Evolutionary conservation across 2,329 filamentous ascomycete genomes (phyloP).

Genomic region (Aspergillus udagawae): DNA sequence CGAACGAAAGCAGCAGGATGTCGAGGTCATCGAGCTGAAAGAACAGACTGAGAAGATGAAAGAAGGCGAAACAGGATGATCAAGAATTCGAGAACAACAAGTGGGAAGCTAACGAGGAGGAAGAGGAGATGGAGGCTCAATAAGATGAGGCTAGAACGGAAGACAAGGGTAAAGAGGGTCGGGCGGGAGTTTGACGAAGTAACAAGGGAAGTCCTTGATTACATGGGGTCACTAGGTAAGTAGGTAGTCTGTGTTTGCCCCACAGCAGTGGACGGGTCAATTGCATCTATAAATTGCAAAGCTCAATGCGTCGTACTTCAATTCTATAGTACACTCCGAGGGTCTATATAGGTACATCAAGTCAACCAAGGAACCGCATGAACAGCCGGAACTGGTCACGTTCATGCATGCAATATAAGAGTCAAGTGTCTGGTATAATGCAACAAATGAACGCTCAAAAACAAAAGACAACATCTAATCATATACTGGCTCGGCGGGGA

Average conservation of each 20-base stretch:
- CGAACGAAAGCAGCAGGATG: not conserved
- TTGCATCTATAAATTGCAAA: not conserved
- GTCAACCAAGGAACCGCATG: not conserved
- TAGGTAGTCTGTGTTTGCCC: no score
- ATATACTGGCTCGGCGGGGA: constrained; percentile 71
- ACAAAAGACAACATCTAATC: not conserved
- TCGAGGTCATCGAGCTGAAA: not conserved
- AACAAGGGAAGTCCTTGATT: no score
- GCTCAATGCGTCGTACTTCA: not conserved
- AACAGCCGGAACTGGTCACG: not conserved
- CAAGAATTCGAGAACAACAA: no score
- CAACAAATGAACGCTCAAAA: not conserved
- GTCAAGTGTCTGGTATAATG: not conserved
- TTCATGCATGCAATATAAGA: not conserved
- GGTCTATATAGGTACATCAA: not conserved
- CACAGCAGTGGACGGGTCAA: no score
- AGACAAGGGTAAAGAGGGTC: no score
- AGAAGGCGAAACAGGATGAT: no score
- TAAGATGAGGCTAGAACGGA: no score
- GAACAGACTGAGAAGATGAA: not conserved
- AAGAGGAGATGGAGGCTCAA: no score
- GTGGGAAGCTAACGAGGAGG: no score
- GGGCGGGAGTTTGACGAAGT: no score
- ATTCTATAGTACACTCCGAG: not conserved
- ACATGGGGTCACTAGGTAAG: no score